These are phyloP conservation scores for Daedaleopsis nitida DNA, from an alignment of 768 basidiomycete genomes.

Conservation along the genomic window DNA sequence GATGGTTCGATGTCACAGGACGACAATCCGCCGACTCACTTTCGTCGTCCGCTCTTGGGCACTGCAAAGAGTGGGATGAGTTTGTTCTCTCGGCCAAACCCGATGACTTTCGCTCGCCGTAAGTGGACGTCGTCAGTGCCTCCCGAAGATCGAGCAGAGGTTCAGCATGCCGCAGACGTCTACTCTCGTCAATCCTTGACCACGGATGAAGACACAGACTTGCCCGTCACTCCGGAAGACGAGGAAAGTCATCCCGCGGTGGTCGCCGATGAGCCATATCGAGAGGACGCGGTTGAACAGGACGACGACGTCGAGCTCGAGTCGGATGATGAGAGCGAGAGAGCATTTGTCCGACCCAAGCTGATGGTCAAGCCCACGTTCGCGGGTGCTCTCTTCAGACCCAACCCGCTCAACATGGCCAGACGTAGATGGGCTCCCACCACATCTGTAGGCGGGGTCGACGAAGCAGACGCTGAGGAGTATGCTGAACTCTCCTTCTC, in stretches of 20 bases:
- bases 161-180: neutral
- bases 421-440: conserved; percentile 29
- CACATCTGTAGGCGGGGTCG: neutral
- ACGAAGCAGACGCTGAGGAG: neutral
- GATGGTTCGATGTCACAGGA: conserved; percentile 12
- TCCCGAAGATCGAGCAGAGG: conserved; percentile 13
- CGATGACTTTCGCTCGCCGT: conserved; percentile 35
- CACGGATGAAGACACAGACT: conserved; percentile 24
- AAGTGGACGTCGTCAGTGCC: conserved; percentile 31
- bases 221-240: conserved; percentile 26
- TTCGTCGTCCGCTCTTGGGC: conserved; percentile 16
- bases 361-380: conserved; percentile 8
- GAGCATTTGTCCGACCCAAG: conserved; percentile 1
- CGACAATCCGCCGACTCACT: conserved; percentile 16
- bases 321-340: conserved; percentile 12
- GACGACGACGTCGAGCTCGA: conserved; percentile 21
- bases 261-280: conserved; percentile 1
- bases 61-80: conserved; percentile 15
- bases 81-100: conserved; percentile 32
- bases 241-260: conserved; percentile 8
- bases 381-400: conserved; percentile 19
- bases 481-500: conserved; percentile 1
- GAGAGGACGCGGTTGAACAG: conserved; percentile 1
- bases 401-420: conserved; percentile 31
- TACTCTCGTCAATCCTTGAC: conserved; percentile 13